Base-by-base conservation (phyloP, 2,329 filamentous ascomycete species). In the Chrysoporthe austroafricana region DNA sequence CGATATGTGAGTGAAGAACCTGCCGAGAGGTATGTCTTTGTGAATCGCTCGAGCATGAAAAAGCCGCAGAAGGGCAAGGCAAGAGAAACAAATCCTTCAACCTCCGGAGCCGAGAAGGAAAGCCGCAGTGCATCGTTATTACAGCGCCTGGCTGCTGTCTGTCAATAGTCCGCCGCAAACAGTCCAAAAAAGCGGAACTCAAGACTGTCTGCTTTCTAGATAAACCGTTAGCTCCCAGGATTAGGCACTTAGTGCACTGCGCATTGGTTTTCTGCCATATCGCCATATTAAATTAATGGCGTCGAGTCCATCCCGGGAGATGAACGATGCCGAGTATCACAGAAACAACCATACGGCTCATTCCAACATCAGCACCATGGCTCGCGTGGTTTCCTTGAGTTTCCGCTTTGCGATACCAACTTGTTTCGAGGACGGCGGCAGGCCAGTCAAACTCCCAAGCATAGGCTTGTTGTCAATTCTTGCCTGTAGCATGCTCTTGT, bases 321-420 rank as follows among this genome's bases (percentile, higher is more conserved):
- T 39, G 7, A 21, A 21, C 32, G 11, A 42, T 32, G 26, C 18
- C 21, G 36, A 39, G 56, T 18, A 2, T 1, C 18, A 39, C 3
- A 4, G 18, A 14, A 14, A 11, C 2, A 18, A n/a, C 3, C 2
- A 1, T 11, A n/a, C 14, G 4, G 6, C 44, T 66, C n/a, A 68
- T 34, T 68, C 66, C 59, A 68, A 18, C 26, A 59, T 61, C 13
- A 68, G 32, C 63, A 68, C 63, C 58, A 68, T 63, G 5, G 63
- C 66, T 18, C 62, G 59, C 13, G 63, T 66, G 39, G 62, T 63
- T 11, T 68, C 66, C 63, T 63, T 68, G 34, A 68, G 50, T 44
- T 52, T 66, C 6, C 63, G 58, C 54, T 66, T 68, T 21, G 66
- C 66, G 44, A 52, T 18, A 4, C 66, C 66, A 42, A 66, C 52